Evolutionary conservation across 2,329 filamentous ascomycete species (phyloP).

Genomic region (Stagonosporopsis cucurbitacearum): DNA sequence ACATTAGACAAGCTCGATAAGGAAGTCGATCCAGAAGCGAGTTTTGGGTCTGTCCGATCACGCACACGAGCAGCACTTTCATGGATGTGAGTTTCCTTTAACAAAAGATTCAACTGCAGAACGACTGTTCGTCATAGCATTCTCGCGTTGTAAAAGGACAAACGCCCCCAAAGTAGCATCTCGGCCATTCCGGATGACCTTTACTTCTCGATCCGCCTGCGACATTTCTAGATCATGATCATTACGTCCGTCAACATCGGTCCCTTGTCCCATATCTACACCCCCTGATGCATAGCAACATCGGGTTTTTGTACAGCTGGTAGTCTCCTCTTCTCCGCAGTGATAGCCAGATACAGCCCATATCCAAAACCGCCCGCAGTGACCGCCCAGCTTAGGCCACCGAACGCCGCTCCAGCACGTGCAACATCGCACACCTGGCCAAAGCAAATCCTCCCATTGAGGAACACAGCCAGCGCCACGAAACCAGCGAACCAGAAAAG

Average conservation of each 20-base stretch:
- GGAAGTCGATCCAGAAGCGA: not conserved
- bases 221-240: not conserved
- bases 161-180: not conserved
- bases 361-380: conserved; percentile 52
- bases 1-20: not conserved
- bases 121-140: not conserved
- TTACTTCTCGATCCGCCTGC: not conserved
- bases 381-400: conserved; percentile 66
- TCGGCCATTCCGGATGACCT: conserved; percentile 34
- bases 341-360: conserved; percentile 43
- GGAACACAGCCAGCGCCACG: conserved; percentile 73
- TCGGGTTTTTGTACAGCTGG: conserved; percentile 28
- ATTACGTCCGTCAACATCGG: not conserved
- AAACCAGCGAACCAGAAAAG: conserved; percentile 92
- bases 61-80: not conserved
- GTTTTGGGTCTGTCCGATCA: not conserved
- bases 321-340: conserved; percentile 20
- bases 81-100: not conserved
- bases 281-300: conserved; percentile 52
- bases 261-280: conserved; percentile 28
- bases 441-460: conserved; percentile 65
- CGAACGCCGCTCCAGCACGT: conserved; percentile 71
- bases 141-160: not conserved
- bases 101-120: not conserved
- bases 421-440: conserved; percentile 63